Evolutionary conservation across 2,329 filamentous ascomycete species (phyloP).

Genomic region (Cytospora paraplurivora): DNA sequence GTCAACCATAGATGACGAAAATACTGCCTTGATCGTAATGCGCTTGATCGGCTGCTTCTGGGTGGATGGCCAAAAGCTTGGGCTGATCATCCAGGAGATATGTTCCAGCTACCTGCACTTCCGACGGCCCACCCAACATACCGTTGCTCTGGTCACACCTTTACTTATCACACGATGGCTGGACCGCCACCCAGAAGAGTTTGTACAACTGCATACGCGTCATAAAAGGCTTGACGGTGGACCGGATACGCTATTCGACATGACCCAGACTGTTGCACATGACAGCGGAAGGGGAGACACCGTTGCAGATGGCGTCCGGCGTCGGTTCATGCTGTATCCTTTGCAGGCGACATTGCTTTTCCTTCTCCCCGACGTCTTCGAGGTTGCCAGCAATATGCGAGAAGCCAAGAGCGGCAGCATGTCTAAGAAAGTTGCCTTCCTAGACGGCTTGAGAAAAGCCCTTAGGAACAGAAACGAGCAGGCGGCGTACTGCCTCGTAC

Average conservation of each 20-base stretch:
- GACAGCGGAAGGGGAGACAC: conserved; percentile 27
- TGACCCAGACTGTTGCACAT: conserved; percentile 57
- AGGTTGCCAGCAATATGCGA: conserved; percentile 67
- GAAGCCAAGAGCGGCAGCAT: conserved; percentile 64
- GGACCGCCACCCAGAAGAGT: conserved; percentile 65
- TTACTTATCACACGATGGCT: conserved; percentile 67
- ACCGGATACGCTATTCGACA: conserved; percentile 69
- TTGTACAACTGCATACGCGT: conserved; percentile 62
- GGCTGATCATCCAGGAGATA: conserved; percentile 64
- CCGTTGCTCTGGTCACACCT: conserved; percentile 63
- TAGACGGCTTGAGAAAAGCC: conserved; percentile 64
- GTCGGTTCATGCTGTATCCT: conserved; percentile 59
- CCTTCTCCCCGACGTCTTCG: conserved; percentile 68
- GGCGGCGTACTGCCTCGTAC: conserved; percentile 66
- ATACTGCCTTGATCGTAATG: conserved; percentile 54
- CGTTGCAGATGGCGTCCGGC: conserved; percentile 55
- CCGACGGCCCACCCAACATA: conserved; percentile 64
- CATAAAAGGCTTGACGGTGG: conserved; percentile 65
- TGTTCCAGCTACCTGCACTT: conserved; percentile 69
- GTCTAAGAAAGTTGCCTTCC: conserved; percentile 66
- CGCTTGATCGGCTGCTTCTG: conserved; percentile 65
- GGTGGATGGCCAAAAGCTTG: conserved; percentile 64
- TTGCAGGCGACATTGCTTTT: conserved; percentile 65
- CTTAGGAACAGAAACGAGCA: conserved; percentile 66
- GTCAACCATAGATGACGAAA: conserved; percentile 52